Percentiles rank a stretch among this genome's conserved stretches.
Conservation (phyloP, 257 asterid species). For the Przewalskia tangutica region DNA sequence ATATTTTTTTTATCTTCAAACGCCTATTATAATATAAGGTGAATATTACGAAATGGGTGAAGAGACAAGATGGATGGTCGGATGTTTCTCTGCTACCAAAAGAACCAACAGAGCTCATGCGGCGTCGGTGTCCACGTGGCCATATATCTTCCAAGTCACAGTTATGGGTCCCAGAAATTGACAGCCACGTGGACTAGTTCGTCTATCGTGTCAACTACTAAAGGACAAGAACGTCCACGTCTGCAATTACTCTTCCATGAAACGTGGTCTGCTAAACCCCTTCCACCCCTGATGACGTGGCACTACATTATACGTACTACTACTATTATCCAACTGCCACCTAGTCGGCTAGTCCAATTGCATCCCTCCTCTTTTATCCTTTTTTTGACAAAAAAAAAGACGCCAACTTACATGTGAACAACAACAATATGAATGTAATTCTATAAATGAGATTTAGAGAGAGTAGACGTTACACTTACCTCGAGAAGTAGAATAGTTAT, state of each 20-base stretch:
- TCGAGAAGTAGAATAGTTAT: too few relatives aligned
- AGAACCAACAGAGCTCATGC: conserved; percentile 11
- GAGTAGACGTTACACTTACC: too few relatives aligned
- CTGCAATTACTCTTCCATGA: conserved; percentile 6
- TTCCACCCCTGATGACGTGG: neutral
- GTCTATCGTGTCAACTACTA: neutral
- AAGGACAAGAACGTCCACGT: conserved; percentile 14
- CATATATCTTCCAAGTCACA: conserved; percentile 8
- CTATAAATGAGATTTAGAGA: too few relatives aligned
- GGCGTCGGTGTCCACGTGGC: conserved; percentile 28
- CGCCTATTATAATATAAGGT: neutral
- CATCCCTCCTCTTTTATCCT: neutral
- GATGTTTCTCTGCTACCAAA: conserved; percentile 24
- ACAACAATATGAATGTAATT: too few relatives aligned
- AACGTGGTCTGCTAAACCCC: conserved; percentile 7
- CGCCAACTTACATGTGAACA: too few relatives aligned
- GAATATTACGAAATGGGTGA: neutral
- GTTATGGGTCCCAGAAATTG: conserved; percentile 20
- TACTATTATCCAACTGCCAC: conserved; percentile 3
- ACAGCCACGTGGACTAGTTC: conserved; percentile 34
- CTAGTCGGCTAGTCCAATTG: neutral
- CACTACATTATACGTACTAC: conserved; percentile 5
- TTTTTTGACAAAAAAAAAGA: too few relatives aligned
- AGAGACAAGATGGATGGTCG: conserved; percentile 9
- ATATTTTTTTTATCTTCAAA: too few relatives aligned